Evolutionary conservation across 352 stramenopile species (phyloP), one percentile per base, ranked within the genome.

Genomic region (Globisporangium iwayamae): DNA sequence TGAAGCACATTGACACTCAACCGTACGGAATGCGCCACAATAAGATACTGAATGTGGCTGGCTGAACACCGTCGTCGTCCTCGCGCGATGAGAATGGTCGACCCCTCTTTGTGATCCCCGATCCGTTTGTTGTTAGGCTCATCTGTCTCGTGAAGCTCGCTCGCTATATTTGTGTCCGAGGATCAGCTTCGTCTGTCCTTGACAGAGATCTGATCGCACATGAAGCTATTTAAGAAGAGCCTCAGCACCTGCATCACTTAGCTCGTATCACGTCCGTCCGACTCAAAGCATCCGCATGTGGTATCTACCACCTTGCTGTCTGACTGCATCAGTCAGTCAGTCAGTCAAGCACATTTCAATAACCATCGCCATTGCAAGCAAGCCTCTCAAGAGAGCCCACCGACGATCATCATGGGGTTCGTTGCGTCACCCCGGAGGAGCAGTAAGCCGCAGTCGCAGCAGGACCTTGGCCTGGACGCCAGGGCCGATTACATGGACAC

Each of bases 401-500:
- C 9, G 13, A 41, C 36, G 2, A 28, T 47, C 32, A 10, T 16
- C 5, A 63, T 67, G 62, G 22, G 22, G 7, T 28, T 28, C 1
- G 51, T 43, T 36, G 36, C 47, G 25, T 45, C 56, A 7, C 53
- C 62, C 2, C 14, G 18, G 4, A 63, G 58, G 50, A 63, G 46
- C 20, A 39, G 32, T 4, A 18, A 20, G 16, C 14, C 52, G 14
- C 57, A 62, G 53, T 18, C 28, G 10, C n/a, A 54, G 14, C 51
- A 62, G 53, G 25, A 63, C 2, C 14, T 41, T 22, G 56, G 48
- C 25, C 51, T 69, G 9, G 63, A 69, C 32, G 56, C 48, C 13
- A 64, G 65, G 28, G 69, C 58, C 39, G 64, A 77, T 48, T 81
- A 78, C 54, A 52, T 77, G 47, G 71, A 76, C 30, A 11, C n/a